These are phyloP conservation scores for Mucor racemosus DNA, from an alignment of 371 early-diverging fungal species.

Conservation along the genomic window DNA sequence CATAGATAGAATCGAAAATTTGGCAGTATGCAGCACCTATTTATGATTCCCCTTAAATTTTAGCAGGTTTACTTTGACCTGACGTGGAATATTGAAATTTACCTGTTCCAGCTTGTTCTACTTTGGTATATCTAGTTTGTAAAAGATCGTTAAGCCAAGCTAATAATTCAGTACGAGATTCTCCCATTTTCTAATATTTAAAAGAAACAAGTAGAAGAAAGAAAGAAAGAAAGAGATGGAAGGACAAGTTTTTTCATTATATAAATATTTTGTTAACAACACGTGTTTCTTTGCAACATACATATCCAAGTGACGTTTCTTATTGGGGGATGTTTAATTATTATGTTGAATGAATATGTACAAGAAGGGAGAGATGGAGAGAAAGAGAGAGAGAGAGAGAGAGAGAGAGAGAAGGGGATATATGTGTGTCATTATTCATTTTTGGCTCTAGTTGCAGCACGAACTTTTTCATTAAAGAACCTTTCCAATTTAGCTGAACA, in stretches of 20 bases:
- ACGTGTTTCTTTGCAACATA: constrained; percentile 10
- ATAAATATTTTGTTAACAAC: constrained; percentile 8
- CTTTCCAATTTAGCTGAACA: constrained; percentile 61
- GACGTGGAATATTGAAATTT: constrained; percentile 20
- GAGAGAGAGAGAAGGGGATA: not conserved
- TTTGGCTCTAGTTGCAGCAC: constrained; percentile 13
- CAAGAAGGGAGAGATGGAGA: not conserved
- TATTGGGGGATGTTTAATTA: constrained; percentile 4
- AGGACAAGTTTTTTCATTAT: constrained; percentile 1
- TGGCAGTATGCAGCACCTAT: constrained; percentile 89
- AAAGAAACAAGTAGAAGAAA: not conserved
- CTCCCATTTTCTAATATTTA: constrained; percentile 58
- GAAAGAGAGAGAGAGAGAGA: not conserved
- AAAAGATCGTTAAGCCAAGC: constrained; percentile 93
- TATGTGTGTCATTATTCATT: not conserved
- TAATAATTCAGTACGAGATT: constrained; percentile 86
- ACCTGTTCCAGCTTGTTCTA: constrained; percentile 95
- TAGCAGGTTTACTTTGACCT: not conserved
- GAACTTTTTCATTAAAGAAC: constrained; percentile 50
- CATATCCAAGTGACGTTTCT: constrained; percentile 7
- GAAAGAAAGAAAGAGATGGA: constrained; percentile 5
- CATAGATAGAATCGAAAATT: constrained; percentile 91
- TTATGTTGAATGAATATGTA: not conserved
- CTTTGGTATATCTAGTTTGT: constrained; percentile 85
- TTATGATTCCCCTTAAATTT: constrained; percentile 6